Evolutionary conservation across 2,329 filamentous ascomycete genomes (phyloP).

Genomic region (Monosporascus ibericus): DNA sequence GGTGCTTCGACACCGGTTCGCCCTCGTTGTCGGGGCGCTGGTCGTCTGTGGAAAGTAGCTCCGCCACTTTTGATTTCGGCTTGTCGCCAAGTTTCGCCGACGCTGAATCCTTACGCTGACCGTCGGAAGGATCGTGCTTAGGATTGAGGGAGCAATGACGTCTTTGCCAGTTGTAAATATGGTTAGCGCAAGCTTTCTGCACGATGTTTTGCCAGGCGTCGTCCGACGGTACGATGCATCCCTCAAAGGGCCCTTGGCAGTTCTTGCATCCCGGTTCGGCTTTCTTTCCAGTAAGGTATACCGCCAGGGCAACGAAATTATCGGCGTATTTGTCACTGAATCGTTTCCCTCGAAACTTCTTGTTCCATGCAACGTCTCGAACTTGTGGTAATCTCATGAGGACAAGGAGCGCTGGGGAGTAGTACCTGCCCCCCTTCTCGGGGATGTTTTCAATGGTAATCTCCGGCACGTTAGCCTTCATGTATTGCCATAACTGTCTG

Average conservation of each 20-base stretch:
- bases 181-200: slow-evolving; percentile 2
- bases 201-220: neutral
- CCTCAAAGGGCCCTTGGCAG: slow-evolving; percentile 2
- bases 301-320: neutral
- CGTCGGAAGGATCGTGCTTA: too few relatives aligned
- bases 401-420: neutral
- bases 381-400: neutral
- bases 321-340: slow-evolving; percentile 4
- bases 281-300: slow-evolving; percentile 2
- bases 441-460: neutral
- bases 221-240: neutral
- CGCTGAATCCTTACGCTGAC: too few relatives aligned
- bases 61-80: too few relatives aligned
- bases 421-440: neutral
- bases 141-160: neutral
- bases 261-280: neutral
- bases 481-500: neutral
- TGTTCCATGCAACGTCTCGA: slow-evolving; percentile 2
- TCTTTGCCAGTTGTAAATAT: slow-evolving; percentile 1
- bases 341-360: slow-evolving; percentile 6
- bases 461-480: neutral
- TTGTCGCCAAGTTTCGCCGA: too few relatives aligned
- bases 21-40: too few relatives aligned
- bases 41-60: too few relatives aligned
- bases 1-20: too few relatives aligned